Evolutionary conservation across 495 filamentous ascomycete genomes (phyloP), one percentile per base, ranked within the genome.

Genomic region (Clavariopsis aquatica): DNA sequence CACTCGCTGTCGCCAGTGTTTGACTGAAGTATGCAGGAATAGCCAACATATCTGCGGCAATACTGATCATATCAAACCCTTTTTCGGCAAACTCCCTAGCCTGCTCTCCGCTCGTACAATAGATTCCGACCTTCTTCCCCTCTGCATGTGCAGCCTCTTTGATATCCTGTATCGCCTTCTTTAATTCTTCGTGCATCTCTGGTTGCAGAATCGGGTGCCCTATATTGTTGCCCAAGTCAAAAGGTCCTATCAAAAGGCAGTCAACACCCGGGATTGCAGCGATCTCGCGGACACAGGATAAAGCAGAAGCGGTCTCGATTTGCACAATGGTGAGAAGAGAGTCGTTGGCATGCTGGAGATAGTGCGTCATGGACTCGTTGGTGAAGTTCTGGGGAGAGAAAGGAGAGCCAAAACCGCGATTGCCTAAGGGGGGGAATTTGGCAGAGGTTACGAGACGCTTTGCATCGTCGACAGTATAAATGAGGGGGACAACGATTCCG

Each of bases 51-150:
- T 72, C 70, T 17, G 63, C 70, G 6, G 64, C 68, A 49, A 66
- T 58, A 64, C 81, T 86, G 45, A 92, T 80, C 89, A 94, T 92
- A 69, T 92, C 80, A 60, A 91, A 94, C 2, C 90, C 90, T 66
- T 81, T 80, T 20, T 90, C 81, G 0, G 82, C 83, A 69, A 84
- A 91, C 31, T 71, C 61, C 62, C 77, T 82, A 6, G 88, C 84
- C 70, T 91, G 85, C 64, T 83, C 80, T 0, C 86, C 88, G 49
- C 78, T 78, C 0, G 84, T 85, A 75, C 87, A 91, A 72, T 89
- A 94, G 56, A 96, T 92, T 28, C 88, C 91, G 41, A 83, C 82
- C 75, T 84, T 87, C 78, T 91, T 94, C 4, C 89, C 89, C 0
- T 86, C 83, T 10, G 75, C 78, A 36, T 81, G 78, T 1, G 88